These are phyloP conservation scores for Chaetoceros tenuissimus DNA, from an alignment of 108 stramenopile genomes.

Conservation along the genomic window DNA sequence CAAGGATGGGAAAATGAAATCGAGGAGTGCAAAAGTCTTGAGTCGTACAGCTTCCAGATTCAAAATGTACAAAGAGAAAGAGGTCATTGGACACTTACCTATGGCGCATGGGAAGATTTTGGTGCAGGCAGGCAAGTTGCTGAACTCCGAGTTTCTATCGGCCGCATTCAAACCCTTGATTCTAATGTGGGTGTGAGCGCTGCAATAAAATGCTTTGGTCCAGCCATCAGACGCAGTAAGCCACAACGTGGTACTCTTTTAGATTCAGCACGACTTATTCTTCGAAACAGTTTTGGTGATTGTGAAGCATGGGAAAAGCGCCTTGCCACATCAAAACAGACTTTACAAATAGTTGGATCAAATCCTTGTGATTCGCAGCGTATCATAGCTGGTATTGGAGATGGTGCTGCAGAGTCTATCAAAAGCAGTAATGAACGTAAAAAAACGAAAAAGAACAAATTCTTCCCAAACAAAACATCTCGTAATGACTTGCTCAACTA, in stretches of 20 bases:
- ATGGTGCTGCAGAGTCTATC: conserved; percentile 21
- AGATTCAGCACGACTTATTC: conserved; percentile 25
- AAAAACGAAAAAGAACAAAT: too few relatives aligned
- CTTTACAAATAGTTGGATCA: conserved; percentile 14
- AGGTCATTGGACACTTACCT: conserved; percentile 35
- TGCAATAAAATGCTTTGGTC: conserved; percentile 35
- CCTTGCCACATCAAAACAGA: background rate
- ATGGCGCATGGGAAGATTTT: conserved; percentile 42
- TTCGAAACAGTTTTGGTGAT: conserved; percentile 2
- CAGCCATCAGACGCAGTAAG: conserved; percentile 33
- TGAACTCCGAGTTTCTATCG: conserved; percentile 30
- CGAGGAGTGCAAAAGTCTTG: conserved; percentile 23
- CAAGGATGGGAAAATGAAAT: conserved; percentile 22
- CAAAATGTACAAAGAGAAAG: conserved; percentile 32
- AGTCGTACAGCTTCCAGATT: conserved; percentile 37
- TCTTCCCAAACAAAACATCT: conserved; percentile 12
- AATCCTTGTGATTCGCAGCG: conserved; percentile 24
- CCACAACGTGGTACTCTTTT: conserved; percentile 28
- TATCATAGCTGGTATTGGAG: conserved; percentile 29
- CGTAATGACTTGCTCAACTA: conserved; percentile 30
- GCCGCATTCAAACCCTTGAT: conserved; percentile 17
- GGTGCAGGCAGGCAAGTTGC: conserved; percentile 39
- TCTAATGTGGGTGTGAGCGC: conserved; percentile 22
- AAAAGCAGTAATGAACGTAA: conserved; percentile 2
- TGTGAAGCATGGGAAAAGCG: conserved; percentile 6